phyloP scores from a whole-genome alignment of 208 protist species.

The Acanthamoeba castellanii region DNA sequence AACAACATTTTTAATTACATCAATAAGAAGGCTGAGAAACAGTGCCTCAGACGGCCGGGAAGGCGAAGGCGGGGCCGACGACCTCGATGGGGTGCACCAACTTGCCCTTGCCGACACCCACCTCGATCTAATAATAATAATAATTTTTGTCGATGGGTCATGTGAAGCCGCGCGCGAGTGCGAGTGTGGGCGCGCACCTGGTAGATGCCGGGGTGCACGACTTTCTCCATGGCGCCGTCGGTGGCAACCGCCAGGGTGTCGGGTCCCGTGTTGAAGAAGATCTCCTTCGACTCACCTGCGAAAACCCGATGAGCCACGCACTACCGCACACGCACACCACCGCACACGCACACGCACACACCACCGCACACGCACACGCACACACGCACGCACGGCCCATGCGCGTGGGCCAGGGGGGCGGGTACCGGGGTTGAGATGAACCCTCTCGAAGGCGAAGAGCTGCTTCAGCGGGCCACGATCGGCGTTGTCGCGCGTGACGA shows the following conservation, averaged over 20 bases:
- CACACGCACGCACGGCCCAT: neutral
- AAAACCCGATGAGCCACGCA: neutral
- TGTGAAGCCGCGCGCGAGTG: too few species aligned
- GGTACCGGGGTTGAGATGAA: slow-evolving; percentile 12
- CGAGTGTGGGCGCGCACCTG: neutral
- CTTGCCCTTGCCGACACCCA: slow-evolving; percentile 26
- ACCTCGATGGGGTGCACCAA: neutral
- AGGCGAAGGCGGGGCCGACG: neutral
- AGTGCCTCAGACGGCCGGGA: neutral
- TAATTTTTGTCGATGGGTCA: neutral
- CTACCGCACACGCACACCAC: neutral
- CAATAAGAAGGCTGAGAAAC: too few species aligned
- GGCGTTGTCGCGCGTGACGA: neutral
- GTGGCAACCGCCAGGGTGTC: neutral
- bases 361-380: neutral
- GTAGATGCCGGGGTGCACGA: neutral
- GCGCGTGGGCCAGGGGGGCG: neutral
- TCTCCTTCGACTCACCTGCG: neutral
- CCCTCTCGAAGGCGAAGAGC: slow-evolving; percentile 66
- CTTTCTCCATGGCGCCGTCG: neutral
- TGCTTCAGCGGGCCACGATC: neutral
- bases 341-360: too few species aligned
- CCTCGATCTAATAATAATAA: neutral
- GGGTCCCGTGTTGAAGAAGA: slow-evolving; percentile 11
- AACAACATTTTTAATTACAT: too few species aligned